Conservation (phyloP, 495 filamentous ascomycete genomes). For the Penicillium canariense region DNA sequence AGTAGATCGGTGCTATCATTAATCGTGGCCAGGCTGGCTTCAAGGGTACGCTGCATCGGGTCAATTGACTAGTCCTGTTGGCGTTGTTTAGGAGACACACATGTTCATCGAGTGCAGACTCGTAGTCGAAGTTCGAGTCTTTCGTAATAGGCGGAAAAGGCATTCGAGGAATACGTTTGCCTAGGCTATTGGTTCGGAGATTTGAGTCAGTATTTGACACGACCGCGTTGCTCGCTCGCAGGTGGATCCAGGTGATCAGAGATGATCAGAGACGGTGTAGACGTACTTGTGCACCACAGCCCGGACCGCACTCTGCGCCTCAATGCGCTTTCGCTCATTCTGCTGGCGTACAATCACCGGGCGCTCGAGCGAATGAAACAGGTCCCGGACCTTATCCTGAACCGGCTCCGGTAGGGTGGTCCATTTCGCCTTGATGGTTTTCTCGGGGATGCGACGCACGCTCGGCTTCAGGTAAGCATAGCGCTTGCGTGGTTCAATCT, state of each 20-base stretch:
- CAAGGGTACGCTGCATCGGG: conserved; percentile 42
- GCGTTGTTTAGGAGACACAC: conserved; percentile 27
- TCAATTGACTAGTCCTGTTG: conserved; percentile 6
- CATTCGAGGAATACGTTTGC: conserved; percentile 52
- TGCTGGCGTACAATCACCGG: conserved; percentile 53
- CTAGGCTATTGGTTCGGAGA: conserved; percentile 32
- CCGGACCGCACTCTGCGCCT: conserved; percentile 53
- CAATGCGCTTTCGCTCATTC: conserved; percentile 54
- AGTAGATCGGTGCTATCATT: conserved; percentile 55
- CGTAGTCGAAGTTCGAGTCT: conserved; percentile 59
- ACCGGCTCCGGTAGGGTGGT: conserved; percentile 49
- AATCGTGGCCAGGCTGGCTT: conserved; percentile 50
- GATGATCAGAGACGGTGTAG: background rate
- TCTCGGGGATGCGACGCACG: conserved; percentile 53
- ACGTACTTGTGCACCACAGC: conserved; percentile 47
- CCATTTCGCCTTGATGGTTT: conserved; percentile 59
- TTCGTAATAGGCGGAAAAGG: conserved; percentile 59
- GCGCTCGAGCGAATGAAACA: conserved; percentile 53
- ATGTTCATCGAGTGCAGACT: conserved; percentile 57
- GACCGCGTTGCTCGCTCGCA: background rate
- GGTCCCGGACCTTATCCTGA: conserved; percentile 50
- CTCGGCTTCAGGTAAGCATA: conserved; percentile 49
- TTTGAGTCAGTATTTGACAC: conserved; percentile 9
- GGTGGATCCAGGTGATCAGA: background rate
- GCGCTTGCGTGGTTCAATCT: conserved; percentile 27